Conservation (phyloP, 1,139 yeast genomes). For the Blastobotrys arbuscula region DNA sequence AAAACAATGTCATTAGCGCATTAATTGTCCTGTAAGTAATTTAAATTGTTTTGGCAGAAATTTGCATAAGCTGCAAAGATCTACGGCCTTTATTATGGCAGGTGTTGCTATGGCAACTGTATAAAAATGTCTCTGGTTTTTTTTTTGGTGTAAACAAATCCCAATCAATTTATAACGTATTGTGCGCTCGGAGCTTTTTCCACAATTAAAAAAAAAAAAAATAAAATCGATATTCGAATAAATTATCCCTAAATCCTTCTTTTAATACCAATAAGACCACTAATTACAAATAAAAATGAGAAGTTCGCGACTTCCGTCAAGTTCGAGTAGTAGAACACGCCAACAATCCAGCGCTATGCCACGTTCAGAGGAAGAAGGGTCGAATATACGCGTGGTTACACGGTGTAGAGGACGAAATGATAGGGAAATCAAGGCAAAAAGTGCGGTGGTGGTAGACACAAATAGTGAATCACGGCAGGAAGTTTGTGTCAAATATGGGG, state of each 20-base stretch:
- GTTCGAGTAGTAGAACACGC: neutral
- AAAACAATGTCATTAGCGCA: too few species aligned
- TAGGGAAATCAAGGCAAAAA: conserved; percentile 63
- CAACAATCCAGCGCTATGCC: neutral
- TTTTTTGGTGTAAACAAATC: too few species aligned
- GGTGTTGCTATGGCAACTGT: too few species aligned
- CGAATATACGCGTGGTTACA: conserved; percentile 75
- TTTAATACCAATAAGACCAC: neutral
- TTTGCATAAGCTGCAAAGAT: too few species aligned
- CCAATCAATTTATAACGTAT: too few species aligned
- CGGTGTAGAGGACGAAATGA: conserved; percentile 80
- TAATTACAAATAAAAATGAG: neutral
- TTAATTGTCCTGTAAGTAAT: too few species aligned
- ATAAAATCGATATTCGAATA: neutral
- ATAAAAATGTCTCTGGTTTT: too few species aligned
- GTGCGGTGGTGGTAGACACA: conserved; percentile 58
- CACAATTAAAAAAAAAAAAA: too few species aligned
- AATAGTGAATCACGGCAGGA: conserved; percentile 20
- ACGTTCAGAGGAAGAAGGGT: conserved; percentile 18
- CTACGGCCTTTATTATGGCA: too few species aligned
- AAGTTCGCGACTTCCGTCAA: neutral
- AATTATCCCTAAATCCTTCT: neutral
- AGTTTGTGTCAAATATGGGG: conserved; percentile 22
- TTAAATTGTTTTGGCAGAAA: too few species aligned
- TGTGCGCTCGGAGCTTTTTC: too few species aligned